phyloP scores from a whole-genome alignment of 2,329 filamentous ascomycete species.

The Chlorencoelia australis region DNA sequence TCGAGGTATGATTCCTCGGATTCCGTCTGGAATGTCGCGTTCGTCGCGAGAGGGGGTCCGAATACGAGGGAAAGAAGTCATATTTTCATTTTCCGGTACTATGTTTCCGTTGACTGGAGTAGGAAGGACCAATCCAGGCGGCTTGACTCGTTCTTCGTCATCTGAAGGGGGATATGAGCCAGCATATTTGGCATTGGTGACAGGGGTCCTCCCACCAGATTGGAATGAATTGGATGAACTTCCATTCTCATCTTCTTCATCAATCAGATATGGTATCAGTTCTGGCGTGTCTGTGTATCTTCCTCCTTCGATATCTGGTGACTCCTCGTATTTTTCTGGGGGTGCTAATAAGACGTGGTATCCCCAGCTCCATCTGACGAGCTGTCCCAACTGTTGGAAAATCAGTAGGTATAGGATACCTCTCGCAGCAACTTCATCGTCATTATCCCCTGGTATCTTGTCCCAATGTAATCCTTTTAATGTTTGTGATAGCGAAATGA shows the following conservation, averaged over 20 bases:
- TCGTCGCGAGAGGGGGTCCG: conserved; percentile 25
- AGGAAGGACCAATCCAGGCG: conserved; percentile 11
- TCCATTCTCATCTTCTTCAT: conserved; percentile 10
- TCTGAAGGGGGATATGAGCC: conserved; percentile 30
- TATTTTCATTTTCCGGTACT: conserved; percentile 30
- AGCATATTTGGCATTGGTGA: conserved; percentile 22
- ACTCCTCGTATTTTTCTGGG: conserved; percentile 57
- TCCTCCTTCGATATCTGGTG: conserved; percentile 34
- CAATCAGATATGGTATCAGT: conserved; percentile 34
- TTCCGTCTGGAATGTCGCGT: conserved; percentile 29
- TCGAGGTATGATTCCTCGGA: conserved; percentile 33
- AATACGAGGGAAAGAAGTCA: conserved; percentile 53
- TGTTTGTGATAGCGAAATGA: conserved; percentile 87
- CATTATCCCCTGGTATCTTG: conserved; percentile 81
- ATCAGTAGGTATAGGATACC: conserved; percentile 94
- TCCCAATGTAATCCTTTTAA: conserved; percentile 90
- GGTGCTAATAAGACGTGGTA: conserved; percentile 91
- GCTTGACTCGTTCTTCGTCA: conserved; percentile 31
- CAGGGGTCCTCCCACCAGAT: conserved; percentile 26
- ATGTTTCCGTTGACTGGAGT: conserved; percentile 19
- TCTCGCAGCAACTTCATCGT: conserved; percentile 85
- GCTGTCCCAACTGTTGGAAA: conserved; percentile 93
- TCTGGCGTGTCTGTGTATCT: conserved; percentile 46
- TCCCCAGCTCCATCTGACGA: conserved; percentile 96
- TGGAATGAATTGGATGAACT: conserved; percentile 21